Evolutionary conservation across 1,284 basidiomycete species (phyloP), one percentile per base, ranked within the genome.

Genomic region (Cystobasidium sp.): DNA sequence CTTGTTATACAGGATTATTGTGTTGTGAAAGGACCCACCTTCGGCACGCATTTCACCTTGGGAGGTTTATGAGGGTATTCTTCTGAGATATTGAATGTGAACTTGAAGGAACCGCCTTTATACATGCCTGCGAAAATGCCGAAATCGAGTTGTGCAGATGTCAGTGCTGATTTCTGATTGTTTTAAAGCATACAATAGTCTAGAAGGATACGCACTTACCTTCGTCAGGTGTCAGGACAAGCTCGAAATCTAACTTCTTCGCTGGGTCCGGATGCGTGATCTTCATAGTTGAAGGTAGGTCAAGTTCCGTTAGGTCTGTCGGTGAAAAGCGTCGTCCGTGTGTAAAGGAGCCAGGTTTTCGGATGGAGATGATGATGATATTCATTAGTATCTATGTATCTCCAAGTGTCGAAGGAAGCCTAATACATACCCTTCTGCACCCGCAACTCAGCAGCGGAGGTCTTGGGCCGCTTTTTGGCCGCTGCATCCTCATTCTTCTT

Each of bases 11-110:
- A 31, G 31, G 31, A 31, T 5, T 31, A 31, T 31, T 31, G 31
- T 31, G 31, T 31, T 31, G 31, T 31, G 31, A 31, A 31, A 41
- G 39, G 37, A 31, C 64, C 43, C 24, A 95, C 95, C 80, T 91
- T 97, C 82, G 95, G 93, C 69, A 89, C 90, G 85, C 96, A 98
- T 82, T 97, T 95, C 84, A 99, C 97, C 84, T 97, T 99, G 79
- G 97, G 97, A 73, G 96, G 94, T 80, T 99, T 96, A 83, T 99
- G 97, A 56, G 97, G 97, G 84, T 99, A 99, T 84, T 97, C 98
- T 82, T 89, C 90, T 85, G 94, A 97, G 87, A 99, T 97, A 76
- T 87, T 88, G 83, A 99, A 95, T 41, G 91, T 93, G 85, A 99
- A 99, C 74, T 87, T 84, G 86, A 98, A 99, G 22, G 89, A 86